Evolutionary conservation across 2,329 filamentous ascomycete genomes (phyloP), one percentile per base, ranked within the genome.

Genomic region (Colletotrichum siamense): DNA sequence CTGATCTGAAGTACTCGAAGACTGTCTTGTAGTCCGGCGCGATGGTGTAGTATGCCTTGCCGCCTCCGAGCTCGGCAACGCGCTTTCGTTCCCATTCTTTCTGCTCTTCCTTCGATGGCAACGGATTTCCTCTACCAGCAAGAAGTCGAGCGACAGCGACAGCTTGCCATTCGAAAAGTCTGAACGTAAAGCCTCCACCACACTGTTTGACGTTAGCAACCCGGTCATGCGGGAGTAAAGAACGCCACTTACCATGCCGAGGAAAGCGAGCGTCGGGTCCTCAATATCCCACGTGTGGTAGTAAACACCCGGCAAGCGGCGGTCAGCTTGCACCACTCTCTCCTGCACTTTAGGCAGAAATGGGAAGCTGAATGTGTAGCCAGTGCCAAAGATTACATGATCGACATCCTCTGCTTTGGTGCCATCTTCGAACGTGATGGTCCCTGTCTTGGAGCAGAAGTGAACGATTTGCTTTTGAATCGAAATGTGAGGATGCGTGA

Each of bases 351-450:
- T 78, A 0, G 88, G 87, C 8, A 91, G 79, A 79, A 90, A 92
- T 0, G 90, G 90, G 0, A 92, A 81, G 3, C 89, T 90, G 87
- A 90, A 92, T 0, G 87, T 88, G 79, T 92, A 92, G 0, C 91
- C 91, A 0, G 91, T 93, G 6, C 89, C 91, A 71, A 92, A 91
- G 55, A 93, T 88, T 32, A 93, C 85, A 68, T 89, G 82, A 77
- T 93, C 91, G 10, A 92, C 87, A 7, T 88, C 84, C 1, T 86
- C 80, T 0, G 90, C 81, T 0, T 79, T 83, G 0, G 86, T 87
- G 0, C 90, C 90, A 66, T 92, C 89, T 61, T 86, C 85, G 67
- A 92, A 92, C 36, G 87, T 82, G 0, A 92, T 85, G 0, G 82
- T 85, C 24, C 87, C 82, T 0, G 79, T 79, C 57, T 77, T 70